These are phyloP conservation scores for Leccinum subtestaceum DNA, from an alignment of 768 basidiomycete species.

Conservation along the genomic window DNA sequence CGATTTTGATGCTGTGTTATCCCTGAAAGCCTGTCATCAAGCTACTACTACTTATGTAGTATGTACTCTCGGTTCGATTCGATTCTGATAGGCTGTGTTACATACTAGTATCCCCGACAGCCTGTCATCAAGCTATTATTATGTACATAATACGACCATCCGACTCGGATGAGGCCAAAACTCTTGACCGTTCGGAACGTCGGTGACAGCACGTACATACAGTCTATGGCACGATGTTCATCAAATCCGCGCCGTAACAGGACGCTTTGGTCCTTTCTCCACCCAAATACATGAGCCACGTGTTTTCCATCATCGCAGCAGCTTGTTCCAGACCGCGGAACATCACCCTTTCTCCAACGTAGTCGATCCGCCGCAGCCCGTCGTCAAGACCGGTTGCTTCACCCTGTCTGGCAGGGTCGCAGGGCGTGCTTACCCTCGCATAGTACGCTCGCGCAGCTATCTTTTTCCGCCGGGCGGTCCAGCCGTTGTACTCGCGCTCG, in stretches of 20 bases:
- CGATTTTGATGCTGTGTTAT: too few relatives aligned
- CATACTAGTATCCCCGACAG: too few relatives aligned
- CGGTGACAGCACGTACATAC: too few relatives aligned
- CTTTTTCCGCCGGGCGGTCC: neutral
- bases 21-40: too few relatives aligned
- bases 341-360: neutral
- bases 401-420: neutral
- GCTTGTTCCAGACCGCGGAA: slow-evolving; percentile 1
- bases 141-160: too few relatives aligned
- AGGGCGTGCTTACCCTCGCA: neutral
- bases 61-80: too few relatives aligned
- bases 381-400: neutral
- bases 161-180: too few relatives aligned
- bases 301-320: neutral
- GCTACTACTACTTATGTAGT: too few relatives aligned
- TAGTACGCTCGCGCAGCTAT: neutral
- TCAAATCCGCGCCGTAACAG: neutral
- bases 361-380: slow-evolving; percentile 1
- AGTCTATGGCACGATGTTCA: neutral
- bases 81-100: too few relatives aligned
- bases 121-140: too few relatives aligned
- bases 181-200: too few relatives aligned
- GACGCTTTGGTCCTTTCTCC: neutral
- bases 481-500: neutral
- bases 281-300: neutral